Base-by-base conservation (phyloP, 2,329 filamentous ascomycete genomes). In the Berkeleyomyces basicola region DNA sequence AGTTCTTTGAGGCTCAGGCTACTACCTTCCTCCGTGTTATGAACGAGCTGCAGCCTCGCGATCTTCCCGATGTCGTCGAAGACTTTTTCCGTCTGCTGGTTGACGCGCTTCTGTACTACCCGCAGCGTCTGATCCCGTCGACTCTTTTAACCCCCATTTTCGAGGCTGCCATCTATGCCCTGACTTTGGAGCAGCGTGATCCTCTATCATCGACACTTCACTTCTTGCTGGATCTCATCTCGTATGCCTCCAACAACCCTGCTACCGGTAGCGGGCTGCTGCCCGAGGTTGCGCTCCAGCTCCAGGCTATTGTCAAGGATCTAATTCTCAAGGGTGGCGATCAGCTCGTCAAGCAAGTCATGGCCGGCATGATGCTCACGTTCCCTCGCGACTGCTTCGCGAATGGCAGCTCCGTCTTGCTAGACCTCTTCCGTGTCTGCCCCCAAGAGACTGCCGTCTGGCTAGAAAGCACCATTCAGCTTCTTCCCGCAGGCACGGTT, bases 281-380 rank as follows among this genome's bases (percentile, higher is more conserved):
- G 36, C 78, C 78, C 36, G 70, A 81, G 61, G 84, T 86, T 59
- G 81, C 86, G 0, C 77, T 82, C 3, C 84, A 91, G 67, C 80
- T 96, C 33, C 86, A 84, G 67, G 78, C 79, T 42, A 81, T 85
- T 6, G 86, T 97, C 64, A 88, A 86, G 72, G 79, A 82, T 65
- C 79, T 96, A 61, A 76, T 95, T 33, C 67, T 79, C 1, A 75
- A 78, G 1, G 84, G 90, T 66, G 90, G 93, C 44, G 85, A 90
- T 69, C 76, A 83, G 63, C 78, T 99, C 37, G 85, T 93, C 6
- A 92, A 96, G 74, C 87, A 91, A 66, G 85, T 95, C 64, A 80
- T 99, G 76, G 93, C 91, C 0, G 93, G 93, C 65, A 95, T 99
- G 91, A 97, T 99, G 92, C 96, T 96, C 72, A 95, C 87, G 0